Base-by-base conservation (phyloP, 257 asterid genomes). In the Nyctanthes arbortristis region DNA sequence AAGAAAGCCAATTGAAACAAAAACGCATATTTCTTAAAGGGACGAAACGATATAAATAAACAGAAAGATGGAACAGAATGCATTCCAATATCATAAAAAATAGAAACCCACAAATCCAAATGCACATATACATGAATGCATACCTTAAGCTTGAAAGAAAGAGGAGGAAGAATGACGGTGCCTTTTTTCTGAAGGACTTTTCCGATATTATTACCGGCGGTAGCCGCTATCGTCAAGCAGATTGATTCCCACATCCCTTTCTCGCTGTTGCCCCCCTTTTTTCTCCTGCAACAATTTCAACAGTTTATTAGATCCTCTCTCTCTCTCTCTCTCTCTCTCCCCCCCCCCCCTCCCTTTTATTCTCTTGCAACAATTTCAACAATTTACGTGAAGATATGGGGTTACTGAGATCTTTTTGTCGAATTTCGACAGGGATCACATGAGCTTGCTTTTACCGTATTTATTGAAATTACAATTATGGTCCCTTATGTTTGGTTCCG, bases 141-240 rank as follows among this genome's bases (percentile, higher is more conserved):
- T 76, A 89, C 99, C 97, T 94, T 94, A 82, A 88, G 89, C 92
- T 94, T 94, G 84, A 94, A 84, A 55, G 99, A 91, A 75, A 94
- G 90, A 55, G 97, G 98, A 24, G 99, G 99, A 55, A 94, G 97
- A 83, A 94, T 91, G 82, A 89, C 89, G 66, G 99, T 94, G 84
- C 99, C 98, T 78, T 91, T 94, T 47, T 94, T 94, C 92, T 94
- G 98, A 28, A 94, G 97, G 45, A 91, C 96, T 83, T 94, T 94
- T 62, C 99, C 99, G 84, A 94, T 91, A 88, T 94, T 94, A 80
- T 91, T 94, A 1, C 98, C 99, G 73, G 98, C 98, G 60, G 98
- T 91, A 45, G 99, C 99, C 66, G 96, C 97, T 40, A 91, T 25
- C 76, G 99, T 94, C 13, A 94, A 74, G 86, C 88, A 85, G 71